Evolutionary conservation across 1,284 basidiomycete genomes (phyloP), one percentile per base, ranked within the genome.

Genomic region (Tremellales sp.): DNA sequence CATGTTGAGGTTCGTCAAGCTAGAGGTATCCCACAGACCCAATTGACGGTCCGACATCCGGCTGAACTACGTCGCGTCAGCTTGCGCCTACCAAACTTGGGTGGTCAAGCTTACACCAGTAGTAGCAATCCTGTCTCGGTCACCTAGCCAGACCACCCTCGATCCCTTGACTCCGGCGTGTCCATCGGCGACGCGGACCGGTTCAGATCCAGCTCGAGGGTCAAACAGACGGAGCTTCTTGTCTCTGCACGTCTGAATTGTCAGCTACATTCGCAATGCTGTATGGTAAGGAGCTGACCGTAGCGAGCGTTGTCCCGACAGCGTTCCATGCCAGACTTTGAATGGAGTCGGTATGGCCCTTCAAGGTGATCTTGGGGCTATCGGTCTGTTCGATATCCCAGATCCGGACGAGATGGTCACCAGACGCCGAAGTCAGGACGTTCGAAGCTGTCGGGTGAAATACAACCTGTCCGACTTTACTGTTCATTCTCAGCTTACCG

Each of bases 131-230:
- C 84, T 83, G 69, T 92, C 89, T 49, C 82, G 75, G 58, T 89
- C 86, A 45, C 94, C 94, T 81, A 97, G 84, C 89, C 90, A 97
- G 22, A 82, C 79, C 1, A 92, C 86, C 23, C 94, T 81, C 6
- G 89, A 84, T 5, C 90, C 91, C 76, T 97, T 97, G 75, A 98
- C 87, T 10, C 94, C 94, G 12, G 84, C 83, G 68, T 98, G 93
- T 0, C 89, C 87, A 63, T 97, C 93, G 3, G 82, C 77, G 21
- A 85, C 75, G 49, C 88, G 82, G 21, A 97, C 86, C 1, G 93
- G 81, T 22, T 89, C 85, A 1, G 81, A 79, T 12, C 89, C 87
- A 1, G 83, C 77, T 48, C 93, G 81, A 15, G 89, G 82, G 74
- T 98, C 94, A 64, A 96, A 97, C 40, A 97, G 64, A 39, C 93